Evolutionary conservation across 352 stramenopile species (phyloP).

Genomic region (Pythium angustatum): DNA sequence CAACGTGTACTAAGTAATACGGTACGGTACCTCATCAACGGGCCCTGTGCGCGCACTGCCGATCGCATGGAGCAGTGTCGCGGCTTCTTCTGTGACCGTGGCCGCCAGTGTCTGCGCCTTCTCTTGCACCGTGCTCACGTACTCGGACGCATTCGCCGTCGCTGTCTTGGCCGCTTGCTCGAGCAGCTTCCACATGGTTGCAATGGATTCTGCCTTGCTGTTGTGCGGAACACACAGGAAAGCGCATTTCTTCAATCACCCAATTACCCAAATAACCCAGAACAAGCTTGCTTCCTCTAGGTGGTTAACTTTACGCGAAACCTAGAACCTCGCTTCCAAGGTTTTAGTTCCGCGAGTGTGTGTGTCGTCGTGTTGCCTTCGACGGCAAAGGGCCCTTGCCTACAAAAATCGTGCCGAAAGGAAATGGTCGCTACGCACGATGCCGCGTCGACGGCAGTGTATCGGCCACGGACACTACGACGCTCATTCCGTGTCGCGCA

Average conservation of each 20-base stretch:
- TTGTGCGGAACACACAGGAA: too few species aligned
- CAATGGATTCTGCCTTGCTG: background rate
- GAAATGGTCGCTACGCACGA: slow-evolving; percentile 6
- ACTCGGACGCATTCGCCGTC: slow-evolving; percentile 66
- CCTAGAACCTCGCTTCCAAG: slow-evolving; percentile 6
- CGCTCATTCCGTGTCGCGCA: background rate
- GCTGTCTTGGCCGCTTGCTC: slow-evolving; percentile 76
- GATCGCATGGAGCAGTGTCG: slow-evolving; percentile 67
- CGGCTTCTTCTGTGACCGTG: slow-evolving; percentile 75
- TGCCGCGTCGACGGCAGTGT: slow-evolving; percentile 5
- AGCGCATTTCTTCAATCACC: slow-evolving; percentile 23
- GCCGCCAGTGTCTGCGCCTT: slow-evolving; percentile 73
- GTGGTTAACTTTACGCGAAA: slow-evolving; percentile 18
- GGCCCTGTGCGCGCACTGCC: slow-evolving; percentile 53
- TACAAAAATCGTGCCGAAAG: too few species aligned
- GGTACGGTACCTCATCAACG: slow-evolving; percentile 62
- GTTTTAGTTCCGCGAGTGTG: background rate
- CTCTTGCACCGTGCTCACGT: slow-evolving; percentile 71
- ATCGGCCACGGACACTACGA: background rate
- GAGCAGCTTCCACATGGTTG: slow-evolving; percentile 71
- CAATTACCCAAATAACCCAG: slow-evolving; percentile 8
- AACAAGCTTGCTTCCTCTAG: too few species aligned
- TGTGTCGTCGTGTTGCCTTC: too few species aligned
- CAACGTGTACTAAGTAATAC: background rate
- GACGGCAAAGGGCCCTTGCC: too few species aligned